Evolutionary conservation across 768 basidiomycete species (phyloP), one percentile per base, ranked within the genome.

Genomic region (Collybiopsis confluens): DNA sequence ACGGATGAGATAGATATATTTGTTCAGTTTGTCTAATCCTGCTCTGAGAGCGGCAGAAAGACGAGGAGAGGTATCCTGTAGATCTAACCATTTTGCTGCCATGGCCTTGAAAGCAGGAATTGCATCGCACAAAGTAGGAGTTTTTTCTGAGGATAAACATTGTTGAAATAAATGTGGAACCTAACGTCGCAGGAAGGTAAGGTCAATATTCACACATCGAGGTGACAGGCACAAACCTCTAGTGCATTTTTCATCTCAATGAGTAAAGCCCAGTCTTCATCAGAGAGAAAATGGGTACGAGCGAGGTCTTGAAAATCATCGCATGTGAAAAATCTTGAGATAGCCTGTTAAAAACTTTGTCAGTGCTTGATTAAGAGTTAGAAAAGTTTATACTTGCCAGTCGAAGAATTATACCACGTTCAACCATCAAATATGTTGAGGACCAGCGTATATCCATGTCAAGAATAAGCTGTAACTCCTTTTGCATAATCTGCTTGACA

Each of bases 361-460:
- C 3, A 54, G 28, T 51, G 15, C 35, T 18, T 40, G 42, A 27
- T 21, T 59, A 43, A 52, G 26, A 37, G 40, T 45, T 52, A 15
- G 53, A 45, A 43, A 36, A 48, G 44, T 10, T 33, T 23, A 52
- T 45, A 56, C 59, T 18, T 58, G 68, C 66, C 45, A 56, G 52
- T 33, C 60, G 58, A 28, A 68, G 59, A 35, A 61, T 30, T 21
- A 70, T 45, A 11, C 61, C 64, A 6, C 64, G 54, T 16, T 65
- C 58, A 45, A 68, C 62, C 68, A 69, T 69, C 0, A 65, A 51
- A 11, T 61, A 51, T 5, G 68, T 64, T 16, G 66, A 70, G 11
- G 64, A 68, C 69, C 69, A 71, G 1, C 62, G 45, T 16, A 64
- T 65, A 18, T 56, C 55, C 41, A 71, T 63, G 56, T 70, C 65